Evolutionary conservation across 2,329 filamentous ascomycete genomes (phyloP).

Genomic region (Knufia fluminis): DNA sequence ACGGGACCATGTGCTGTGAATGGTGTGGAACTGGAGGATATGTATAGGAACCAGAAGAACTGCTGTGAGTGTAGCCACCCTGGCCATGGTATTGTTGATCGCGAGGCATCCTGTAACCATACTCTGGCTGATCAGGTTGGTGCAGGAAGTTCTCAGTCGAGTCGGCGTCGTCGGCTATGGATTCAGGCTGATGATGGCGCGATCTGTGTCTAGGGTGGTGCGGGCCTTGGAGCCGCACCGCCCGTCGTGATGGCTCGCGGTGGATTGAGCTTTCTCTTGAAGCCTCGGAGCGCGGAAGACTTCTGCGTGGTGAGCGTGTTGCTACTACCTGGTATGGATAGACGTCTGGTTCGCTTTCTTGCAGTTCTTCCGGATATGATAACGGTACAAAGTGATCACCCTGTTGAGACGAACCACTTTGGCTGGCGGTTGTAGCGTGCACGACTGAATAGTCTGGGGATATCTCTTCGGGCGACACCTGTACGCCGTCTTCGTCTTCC

Average conservation of each 20-base stretch:
- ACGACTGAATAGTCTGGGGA: conserved; percentile 21
- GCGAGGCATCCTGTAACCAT: conserved; percentile 18
- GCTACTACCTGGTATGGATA: conserved; percentile 27
- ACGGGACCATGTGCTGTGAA: conserved; percentile 5
- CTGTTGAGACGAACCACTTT: conserved; percentile 22
- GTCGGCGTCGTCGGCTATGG: conserved; percentile 44
- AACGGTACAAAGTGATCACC: conserved; percentile 25
- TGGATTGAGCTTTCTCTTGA: conserved; percentile 9
- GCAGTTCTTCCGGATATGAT: conserved; percentile 36
- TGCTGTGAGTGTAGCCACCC: conserved; percentile 28
- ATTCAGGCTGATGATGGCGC: conserved; percentile 30
- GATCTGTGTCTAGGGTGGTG: conserved; percentile 26
- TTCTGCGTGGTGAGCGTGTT: background rate
- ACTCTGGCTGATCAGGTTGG: conserved; percentile 11
- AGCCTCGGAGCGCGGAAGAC: conserved; percentile 1
- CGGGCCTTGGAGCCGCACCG: conserved; percentile 7
- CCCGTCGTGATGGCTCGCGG: conserved; percentile 1
- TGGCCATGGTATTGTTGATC: conserved; percentile 22
- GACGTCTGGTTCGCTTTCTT: conserved; percentile 34
- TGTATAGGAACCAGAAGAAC: conserved; percentile 6
- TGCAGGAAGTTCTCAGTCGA: conserved; percentile 52
- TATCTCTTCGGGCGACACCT: conserved; percentile 30
- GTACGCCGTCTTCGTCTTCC: conserved; percentile 36
- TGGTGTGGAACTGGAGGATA: conserved; percentile 9
- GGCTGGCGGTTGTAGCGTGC: conserved; percentile 18